Conservation (phyloP, 306 rosid genomes). For the Amphicarpaea edgeworthii region DNA sequence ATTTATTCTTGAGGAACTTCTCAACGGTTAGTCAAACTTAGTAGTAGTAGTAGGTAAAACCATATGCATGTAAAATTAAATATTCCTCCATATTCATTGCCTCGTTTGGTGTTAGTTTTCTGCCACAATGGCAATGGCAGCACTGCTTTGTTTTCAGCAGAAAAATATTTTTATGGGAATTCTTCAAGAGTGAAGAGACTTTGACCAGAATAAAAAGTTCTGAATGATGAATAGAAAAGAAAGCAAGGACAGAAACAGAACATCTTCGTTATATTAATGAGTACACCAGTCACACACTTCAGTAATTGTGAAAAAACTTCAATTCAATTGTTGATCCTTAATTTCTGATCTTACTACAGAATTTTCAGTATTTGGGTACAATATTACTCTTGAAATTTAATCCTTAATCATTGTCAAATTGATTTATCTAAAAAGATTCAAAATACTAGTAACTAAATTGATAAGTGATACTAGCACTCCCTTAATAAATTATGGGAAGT, state of each 20-base stretch:
- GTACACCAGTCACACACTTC: slow-evolving; percentile 20
- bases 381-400: not conserved
- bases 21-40: not conserved
- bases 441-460: no score
- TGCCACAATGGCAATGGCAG: slow-evolving; percentile 14
- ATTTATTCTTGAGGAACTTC: not conserved
- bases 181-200: slow-evolving; percentile 47
- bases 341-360: not conserved
- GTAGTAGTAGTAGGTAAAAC: not conserved
- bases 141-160: slow-evolving; percentile 35
- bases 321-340: not conserved
- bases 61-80: slow-evolving; percentile 11
- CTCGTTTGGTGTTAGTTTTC: slow-evolving; percentile 35
- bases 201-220: slow-evolving; percentile 49
- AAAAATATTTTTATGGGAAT: slow-evolving; percentile 52
- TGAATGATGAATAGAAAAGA: not conserved
- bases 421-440: not conserved
- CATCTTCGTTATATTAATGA: slow-evolving; percentile 4
- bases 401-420: not conserved
- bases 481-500: no score
- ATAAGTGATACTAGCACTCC: no score
- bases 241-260: not conserved
- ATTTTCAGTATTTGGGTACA: not conserved
- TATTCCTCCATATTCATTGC: slow-evolving; percentile 30
- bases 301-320: slow-evolving; percentile 38